Evolutionary conservation across 1,284 basidiomycete species (phyloP).

Genomic region (Phellopilus nigrolimitatus): DNA sequence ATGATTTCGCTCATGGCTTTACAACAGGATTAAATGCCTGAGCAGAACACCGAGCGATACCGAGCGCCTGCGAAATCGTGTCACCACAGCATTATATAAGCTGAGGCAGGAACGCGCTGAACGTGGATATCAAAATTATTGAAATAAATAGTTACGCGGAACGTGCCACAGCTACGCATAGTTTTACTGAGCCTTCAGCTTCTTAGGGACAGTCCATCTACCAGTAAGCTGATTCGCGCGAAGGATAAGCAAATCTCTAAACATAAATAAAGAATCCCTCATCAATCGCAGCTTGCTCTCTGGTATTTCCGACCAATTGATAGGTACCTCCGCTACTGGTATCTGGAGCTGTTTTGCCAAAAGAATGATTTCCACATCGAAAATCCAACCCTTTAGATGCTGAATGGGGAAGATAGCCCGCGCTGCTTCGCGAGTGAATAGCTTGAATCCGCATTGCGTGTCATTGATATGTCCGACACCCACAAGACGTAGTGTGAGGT

Average conservation of each 20-base stretch:
- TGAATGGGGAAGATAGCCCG: constrained; percentile 80
- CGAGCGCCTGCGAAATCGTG: constrained; percentile 47
- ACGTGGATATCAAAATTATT: neutral
- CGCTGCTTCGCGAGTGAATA: constrained; percentile 80
- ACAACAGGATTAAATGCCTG: constrained; percentile 87
- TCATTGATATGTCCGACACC: constrained; percentile 87
- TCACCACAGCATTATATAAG: constrained; percentile 23
- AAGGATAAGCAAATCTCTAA: constrained; percentile 80
- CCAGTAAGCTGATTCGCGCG: constrained; percentile 53
- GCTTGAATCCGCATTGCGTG: constrained; percentile 96
- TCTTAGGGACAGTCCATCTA: constrained; percentile 14
- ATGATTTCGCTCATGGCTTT: constrained; percentile 91
- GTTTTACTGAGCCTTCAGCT: constrained; percentile 7
- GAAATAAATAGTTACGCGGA: constrained; percentile 1
- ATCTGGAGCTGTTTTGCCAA: constrained; percentile 72
- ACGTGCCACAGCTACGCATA: neutral
- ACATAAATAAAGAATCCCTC: constrained; percentile 82
- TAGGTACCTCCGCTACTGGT: constrained; percentile 80
- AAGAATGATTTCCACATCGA: constrained; percentile 93
- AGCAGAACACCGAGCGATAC: constrained; percentile 94
- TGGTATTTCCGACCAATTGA: constrained; percentile 88
- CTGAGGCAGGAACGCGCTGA: neutral
- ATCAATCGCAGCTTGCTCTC: constrained; percentile 89
- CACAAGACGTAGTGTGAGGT: constrained; percentile 77
- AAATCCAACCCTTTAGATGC: constrained; percentile 87